A percentile compares a stretch with the other conserved stretches of the same genome.
Conservation (phyloP, 345 rosid genomes). For the Brassica cretica region DNA sequence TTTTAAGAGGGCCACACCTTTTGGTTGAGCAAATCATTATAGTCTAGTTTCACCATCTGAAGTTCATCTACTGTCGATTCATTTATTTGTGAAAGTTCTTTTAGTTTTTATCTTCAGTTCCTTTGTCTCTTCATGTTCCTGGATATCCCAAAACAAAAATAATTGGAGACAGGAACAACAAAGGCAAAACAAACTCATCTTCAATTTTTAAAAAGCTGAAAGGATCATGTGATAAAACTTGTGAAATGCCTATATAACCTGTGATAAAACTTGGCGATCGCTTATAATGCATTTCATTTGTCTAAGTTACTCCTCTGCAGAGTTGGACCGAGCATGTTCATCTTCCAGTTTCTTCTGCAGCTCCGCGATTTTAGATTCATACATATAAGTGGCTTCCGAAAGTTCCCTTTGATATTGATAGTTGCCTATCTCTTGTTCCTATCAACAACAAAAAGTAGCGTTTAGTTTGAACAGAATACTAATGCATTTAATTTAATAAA, state of each 20-base stretch:
- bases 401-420: constrained; percentile 67
- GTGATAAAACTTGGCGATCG: constrained; percentile 54
- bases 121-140: constrained; percentile 58
- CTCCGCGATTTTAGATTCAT: constrained; percentile 67
- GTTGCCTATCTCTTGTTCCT: constrained; percentile 63
- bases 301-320: constrained; percentile 53
- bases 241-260: constrained; percentile 44
- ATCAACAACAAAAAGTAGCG: constrained; percentile 18
- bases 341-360: constrained; percentile 61
- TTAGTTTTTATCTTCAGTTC: constrained; percentile 49
- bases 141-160: constrained; percentile 20
- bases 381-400: constrained; percentile 59
- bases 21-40: constrained; percentile 52
- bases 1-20: constrained; percentile 48
- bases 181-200: too few relatives aligned
- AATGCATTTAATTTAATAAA: background rate
- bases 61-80: constrained; percentile 54
- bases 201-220: constrained; percentile 1
- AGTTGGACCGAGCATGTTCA: constrained; percentile 48
- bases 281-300: constrained; percentile 46
- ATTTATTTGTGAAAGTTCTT: constrained; percentile 51
- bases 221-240: background rate
- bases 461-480: constrained; percentile 2
- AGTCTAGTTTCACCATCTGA: constrained; percentile 58
- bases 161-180: background rate